Evolutionary conservation across 2,329 filamentous ascomycete genomes (phyloP), one percentile per base, ranked within the genome.

Genomic region (Ceratocystis colombiana): DNA sequence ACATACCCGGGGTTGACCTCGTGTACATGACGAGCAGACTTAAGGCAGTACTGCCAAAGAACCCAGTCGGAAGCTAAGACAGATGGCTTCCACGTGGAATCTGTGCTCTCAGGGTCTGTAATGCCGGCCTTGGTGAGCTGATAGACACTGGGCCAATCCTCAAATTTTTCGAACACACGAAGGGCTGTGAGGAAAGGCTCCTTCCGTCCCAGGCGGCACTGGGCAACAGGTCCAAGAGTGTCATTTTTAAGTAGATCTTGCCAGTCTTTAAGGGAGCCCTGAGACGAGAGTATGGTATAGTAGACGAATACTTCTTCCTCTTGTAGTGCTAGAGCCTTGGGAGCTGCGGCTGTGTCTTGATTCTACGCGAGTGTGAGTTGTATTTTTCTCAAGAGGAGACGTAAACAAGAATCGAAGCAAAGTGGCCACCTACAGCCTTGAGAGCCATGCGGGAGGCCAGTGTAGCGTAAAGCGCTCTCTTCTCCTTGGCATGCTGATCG

Each of bases 221-320:
- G 79, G 22, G 71, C 71, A 2, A 78, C 70, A 0, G 79, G 79
- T 0, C 76, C 76, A 7, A 80, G 75, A 0, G 75, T 69, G 0
- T 76, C 72, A 55, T 78, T 77, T 2, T 71, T 66, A 0, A 78
- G 70, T 6, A 77, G 72, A 46, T 76, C 76, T 1, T 75, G 68
- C 67, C 76, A 77, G 55, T 80, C 79, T 0, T 75, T 75, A 0
- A 72, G 70, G 1, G 74, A 75, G 0, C 77, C 79, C 8, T 80
- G 78, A 3, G 74, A 74, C 37, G 77, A 75, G 0, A 80, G 71
- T 25, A 82, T 75, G 0, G 78, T 75, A 68, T 81, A 82, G 20
- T 80, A 76, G 1, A 83, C 74, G 0, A 79, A 73, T 1, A 80
- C 75, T 68, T 83, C 80, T 67, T 83, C 78, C 68, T 82, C 80